Base-by-base conservation (phyloP, 2,329 filamentous ascomycete species). In the Hymenoscyphus infarciens region DNA sequence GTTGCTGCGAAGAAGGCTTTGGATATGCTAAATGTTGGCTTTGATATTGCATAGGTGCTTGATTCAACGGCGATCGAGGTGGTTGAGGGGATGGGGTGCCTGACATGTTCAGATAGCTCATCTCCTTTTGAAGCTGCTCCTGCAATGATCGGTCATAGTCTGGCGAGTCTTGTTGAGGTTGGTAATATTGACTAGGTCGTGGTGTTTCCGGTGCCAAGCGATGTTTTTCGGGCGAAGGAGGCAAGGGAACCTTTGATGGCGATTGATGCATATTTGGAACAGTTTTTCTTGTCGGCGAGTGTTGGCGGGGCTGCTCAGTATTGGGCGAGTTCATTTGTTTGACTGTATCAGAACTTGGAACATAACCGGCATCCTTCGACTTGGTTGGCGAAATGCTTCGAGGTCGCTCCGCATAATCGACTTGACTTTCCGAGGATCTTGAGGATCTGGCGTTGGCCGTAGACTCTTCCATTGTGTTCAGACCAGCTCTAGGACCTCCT, bases 401-500 rank as follows among this genome's bases (percentile, higher is more conserved):
- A 52, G 79, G 77, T 57, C 77, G 77, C 66, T 86, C 83, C 53
- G 79, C 81, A 57, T 82, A 83, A 69, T 84, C 80, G 8, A 79
- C 79, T 16, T 75, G 71, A 15, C 73, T 77, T 29, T 85, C 83
- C 16, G 80, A 73, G 1, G 81, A 79, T 55, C 81, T 78, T 13
- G 85, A 79, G 38, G 84, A 82, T 63, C 92, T 84, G 19, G 89
- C 85, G 74, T 97, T 97, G 19, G 90, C 87, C 13, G 88, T 89
- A 35, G 89, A 88, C 64, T 93, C 91, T 68, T 91, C 92, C 87
- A 97, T 86, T 0, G 87, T 81, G 68, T 89, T 83, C 57, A 91
- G 79, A 2, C 88, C 88, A 0, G 82, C 81, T 56, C 85, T 78
- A 55, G n/a, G n/a, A 33, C 82, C 82, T 64, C 87, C 86, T 31